Percentiles rank a stretch among this genome's conserved stretches.
Conservation (phyloP, 2,329 filamentous ascomycete species). For the Pyricularia sp. region DNA sequence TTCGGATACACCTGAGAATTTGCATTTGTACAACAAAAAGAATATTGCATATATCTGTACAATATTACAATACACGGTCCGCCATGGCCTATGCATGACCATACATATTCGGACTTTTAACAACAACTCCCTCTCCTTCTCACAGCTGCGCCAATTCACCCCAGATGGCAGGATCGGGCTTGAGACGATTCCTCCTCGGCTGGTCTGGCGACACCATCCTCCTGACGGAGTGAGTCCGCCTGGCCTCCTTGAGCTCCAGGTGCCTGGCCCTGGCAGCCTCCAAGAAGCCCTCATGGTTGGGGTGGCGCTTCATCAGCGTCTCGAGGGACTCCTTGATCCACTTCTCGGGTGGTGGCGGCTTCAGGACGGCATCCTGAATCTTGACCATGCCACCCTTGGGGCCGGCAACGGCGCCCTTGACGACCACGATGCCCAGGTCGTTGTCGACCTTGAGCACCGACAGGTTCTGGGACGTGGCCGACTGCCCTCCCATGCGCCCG, state of each 20-base stretch:
- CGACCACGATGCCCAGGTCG: slow-evolving; percentile 77
- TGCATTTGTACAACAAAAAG: slow-evolving; percentile 7
- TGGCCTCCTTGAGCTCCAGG: slow-evolving; percentile 42
- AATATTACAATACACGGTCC: slow-evolving; percentile 6
- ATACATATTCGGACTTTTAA: neutral
- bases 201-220: slow-evolving; percentile 15
- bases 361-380: slow-evolving; percentile 87
- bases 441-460: slow-evolving; percentile 81
- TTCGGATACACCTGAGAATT: neutral
- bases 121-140: neutral
- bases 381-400: slow-evolving; percentile 80
- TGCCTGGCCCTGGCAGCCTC: slow-evolving; percentile 40
- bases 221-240: slow-evolving; percentile 30
- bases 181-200: neutral
- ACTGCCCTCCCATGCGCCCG: slow-evolving; percentile 85
- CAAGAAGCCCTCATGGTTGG: slow-evolving; percentile 33
- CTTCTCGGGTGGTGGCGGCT: slow-evolving; percentile 45
- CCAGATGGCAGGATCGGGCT: neutral
- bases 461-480: slow-evolving; percentile 84
- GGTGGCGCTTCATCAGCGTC: slow-evolving; percentile 35
- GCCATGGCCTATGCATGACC: neutral
- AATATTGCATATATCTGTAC: slow-evolving; percentile 5
- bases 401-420: slow-evolving; percentile 79
- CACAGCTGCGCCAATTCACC: neutral
- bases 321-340: slow-evolving; percentile 36